phyloP scores from a whole-genome alignment of 2,329 filamentous ascomycete species.

The Epichloe gansuensis region DNA sequence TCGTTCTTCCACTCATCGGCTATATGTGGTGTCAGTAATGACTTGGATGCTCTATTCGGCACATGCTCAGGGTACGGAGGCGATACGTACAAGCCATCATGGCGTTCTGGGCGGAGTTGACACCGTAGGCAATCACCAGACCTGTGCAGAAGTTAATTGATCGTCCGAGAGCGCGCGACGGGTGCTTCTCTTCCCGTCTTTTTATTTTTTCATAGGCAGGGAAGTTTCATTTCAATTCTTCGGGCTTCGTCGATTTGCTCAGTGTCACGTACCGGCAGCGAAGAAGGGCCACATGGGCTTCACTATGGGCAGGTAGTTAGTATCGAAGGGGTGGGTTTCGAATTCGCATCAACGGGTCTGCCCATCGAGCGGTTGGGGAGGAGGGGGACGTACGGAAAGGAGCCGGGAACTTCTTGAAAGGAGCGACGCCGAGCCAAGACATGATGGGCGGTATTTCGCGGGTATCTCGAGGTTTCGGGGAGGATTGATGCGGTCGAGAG shows the following conservation, averaged over 20 bases:
- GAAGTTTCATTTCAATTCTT: neutral
- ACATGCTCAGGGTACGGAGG: neutral
- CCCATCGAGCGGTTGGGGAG: slow-evolving; percentile 12
- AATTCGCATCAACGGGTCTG: slow-evolving; percentile 7
- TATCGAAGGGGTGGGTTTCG: slow-evolving; percentile 11
- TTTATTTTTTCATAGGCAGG: neutral
- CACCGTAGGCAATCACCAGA: slow-evolving; percentile 75
- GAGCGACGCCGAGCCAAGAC: slow-evolving; percentile 56
- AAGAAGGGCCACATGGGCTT: slow-evolving; percentile 90
- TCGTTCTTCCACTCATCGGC: slow-evolving; percentile 96
- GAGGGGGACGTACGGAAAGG: slow-evolving; percentile 58
- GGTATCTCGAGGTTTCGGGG: slow-evolving; percentile 22
- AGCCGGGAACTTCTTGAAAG: slow-evolving; percentile 68
- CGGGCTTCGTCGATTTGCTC: slow-evolving; percentile 1
- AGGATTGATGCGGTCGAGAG: slow-evolving; percentile 10
- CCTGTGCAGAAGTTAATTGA: slow-evolving; percentile 39
- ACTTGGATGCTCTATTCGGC: neutral
- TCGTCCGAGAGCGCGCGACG: neutral
- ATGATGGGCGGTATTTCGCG: slow-evolving; percentile 43
- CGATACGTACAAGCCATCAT: slow-evolving; percentile 59
- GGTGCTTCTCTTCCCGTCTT: no score
- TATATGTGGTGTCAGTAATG: slow-evolving; percentile 28
- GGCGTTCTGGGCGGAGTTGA: slow-evolving; percentile 71
- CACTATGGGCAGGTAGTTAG: slow-evolving; percentile 41
- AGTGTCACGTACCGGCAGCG: slow-evolving; percentile 64